Evolutionary conservation across 2,329 filamentous ascomycete genomes (phyloP), one percentile per base, ranked within the genome.

Genomic region (Ascochyta clinopodiicola): DNA sequence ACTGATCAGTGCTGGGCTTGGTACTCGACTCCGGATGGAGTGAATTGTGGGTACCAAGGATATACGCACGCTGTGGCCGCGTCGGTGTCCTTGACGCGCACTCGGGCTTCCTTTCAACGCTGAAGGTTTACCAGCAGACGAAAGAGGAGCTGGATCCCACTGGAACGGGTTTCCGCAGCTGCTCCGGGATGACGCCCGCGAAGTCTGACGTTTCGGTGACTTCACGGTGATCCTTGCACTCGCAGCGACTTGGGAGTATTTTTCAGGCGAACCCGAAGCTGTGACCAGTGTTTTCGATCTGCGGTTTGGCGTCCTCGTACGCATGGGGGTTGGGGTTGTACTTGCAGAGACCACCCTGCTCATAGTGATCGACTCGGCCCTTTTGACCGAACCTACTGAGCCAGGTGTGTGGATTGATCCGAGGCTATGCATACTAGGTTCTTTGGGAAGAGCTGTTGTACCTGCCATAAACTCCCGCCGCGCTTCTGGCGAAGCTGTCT

Each of bases 101-200:
- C 73, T 76, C 1, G 79, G 78, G 42, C 77, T 80, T 0, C 77
- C 76, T 60, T 80, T 80, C 56, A 79, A 42, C 0, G 77, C 77
- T 7, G 78, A 79, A 10, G 78, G 75, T 51, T 77, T 80, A 0
- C 67, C 66, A 22, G 46, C 27, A 2, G 71, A 55, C 2, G 71
- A 68, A n/a, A 71, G 59, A 10, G 72, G 74, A 19, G 66, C 56
- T 22, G 66, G 69, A 53, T 80, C 78, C 77, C 77, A 80, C 49
- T 79, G 78, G 49, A 80, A 80, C 0, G 78, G 77, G 50, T 80
- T 79, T 3, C 77, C 77, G 40, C 78, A 77, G 61, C 77, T 79
- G 57, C 76, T 80, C n/a, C 72, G 69, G 5, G 76, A 74, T 15
- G 72, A 79, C 2, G 75, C 70, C 37, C 74, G 69, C 2, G 77